Conservation (phyloP, 2,329 filamentous ascomycete species). For the Pezicula neosporulosa region DNA sequence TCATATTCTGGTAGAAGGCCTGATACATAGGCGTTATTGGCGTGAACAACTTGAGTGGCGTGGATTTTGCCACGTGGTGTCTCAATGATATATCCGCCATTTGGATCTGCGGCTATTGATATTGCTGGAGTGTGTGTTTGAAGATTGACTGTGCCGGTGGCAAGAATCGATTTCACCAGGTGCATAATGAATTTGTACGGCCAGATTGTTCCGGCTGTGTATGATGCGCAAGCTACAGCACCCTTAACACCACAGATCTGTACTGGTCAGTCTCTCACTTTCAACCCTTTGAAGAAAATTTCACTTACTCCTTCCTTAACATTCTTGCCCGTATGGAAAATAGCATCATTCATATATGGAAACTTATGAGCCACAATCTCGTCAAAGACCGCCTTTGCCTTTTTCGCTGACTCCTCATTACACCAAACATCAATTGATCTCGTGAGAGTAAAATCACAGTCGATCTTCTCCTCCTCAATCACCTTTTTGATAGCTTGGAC, state of each 20-base stretch:
- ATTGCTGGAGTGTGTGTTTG: slow-evolving; percentile 46
- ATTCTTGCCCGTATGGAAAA: slow-evolving; percentile 40
- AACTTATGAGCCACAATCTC: slow-evolving; percentile 28
- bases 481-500: slow-evolving; percentile 32
- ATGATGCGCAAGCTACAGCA: slow-evolving; percentile 3
- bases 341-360: slow-evolving; percentile 35
- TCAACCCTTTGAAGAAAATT: too few species aligned
- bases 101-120: slow-evolving; percentile 8
- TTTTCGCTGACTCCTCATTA: slow-evolving; percentile 24
- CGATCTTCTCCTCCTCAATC: slow-evolving; percentile 34
- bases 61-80: slow-evolving; percentile 52
- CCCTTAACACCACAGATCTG: slow-evolving; percentile 12
- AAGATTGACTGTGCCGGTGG: slow-evolving; percentile 40
- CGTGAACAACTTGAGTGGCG: slow-evolving; percentile 55
- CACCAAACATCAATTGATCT: slow-evolving; percentile 33
- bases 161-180: slow-evolving; percentile 43
- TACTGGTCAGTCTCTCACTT: slow-evolving; percentile 24
- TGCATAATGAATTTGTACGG: slow-evolving; percentile 56
- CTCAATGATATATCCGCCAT: slow-evolving; percentile 39
- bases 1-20: slow-evolving; percentile 55
- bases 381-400: slow-evolving; percentile 20
- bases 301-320: slow-evolving; percentile 23
- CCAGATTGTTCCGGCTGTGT: slow-evolving; percentile 32
- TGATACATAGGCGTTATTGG: slow-evolving; percentile 66
- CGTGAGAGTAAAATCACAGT: slow-evolving; percentile 37